Percentiles rank a stretch among this genome's conserved stretches.
phyloP scores from a whole-genome alignment of 1,284 basidiomycete genomes.

The Tilletia walkeri region DNA sequence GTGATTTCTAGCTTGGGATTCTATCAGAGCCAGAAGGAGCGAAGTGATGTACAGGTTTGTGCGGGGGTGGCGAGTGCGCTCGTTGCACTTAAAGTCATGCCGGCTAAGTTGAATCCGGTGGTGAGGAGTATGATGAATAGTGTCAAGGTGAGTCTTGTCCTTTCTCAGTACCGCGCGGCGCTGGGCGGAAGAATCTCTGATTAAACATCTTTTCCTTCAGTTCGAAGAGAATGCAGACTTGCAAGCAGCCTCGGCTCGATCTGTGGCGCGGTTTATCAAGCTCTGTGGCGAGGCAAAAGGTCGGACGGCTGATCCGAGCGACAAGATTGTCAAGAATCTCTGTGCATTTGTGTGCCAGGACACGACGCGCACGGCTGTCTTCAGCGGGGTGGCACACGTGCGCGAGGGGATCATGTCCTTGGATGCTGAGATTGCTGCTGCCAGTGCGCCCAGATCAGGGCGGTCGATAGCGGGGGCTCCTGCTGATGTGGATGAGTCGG shows the following conservation, averaged over 20 bases:
- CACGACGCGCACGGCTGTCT: constrained; percentile 81
- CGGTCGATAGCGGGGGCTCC: not conserved
- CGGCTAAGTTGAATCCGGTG: constrained; percentile 81
- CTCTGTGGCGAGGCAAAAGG: not conserved
- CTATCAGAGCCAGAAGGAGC: constrained; percentile 78
- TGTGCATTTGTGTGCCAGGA: constrained; percentile 92
- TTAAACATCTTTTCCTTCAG: constrained; percentile 25
- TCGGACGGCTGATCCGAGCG: constrained; percentile 62
- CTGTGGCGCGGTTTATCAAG: constrained; percentile 67
- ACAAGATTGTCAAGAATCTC: constrained; percentile 96
- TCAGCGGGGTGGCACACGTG: constrained; percentile 66
- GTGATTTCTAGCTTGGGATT: constrained; percentile 75
- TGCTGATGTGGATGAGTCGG: constrained; percentile 56
- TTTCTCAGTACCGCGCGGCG: not conserved
- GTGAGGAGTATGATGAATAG: constrained; percentile 98
- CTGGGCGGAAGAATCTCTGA: constrained; percentile 11
- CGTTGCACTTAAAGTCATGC: constrained; percentile 60
- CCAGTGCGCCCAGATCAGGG: not conserved
- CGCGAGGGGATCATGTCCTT: constrained; percentile 77
- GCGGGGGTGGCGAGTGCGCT: constrained; percentile 88
- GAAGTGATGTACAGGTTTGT: constrained; percentile 81
- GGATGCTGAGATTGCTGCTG: constrained; percentile 54
- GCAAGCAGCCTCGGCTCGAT: constrained; percentile 81
- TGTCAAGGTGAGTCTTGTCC: constrained; percentile 67
- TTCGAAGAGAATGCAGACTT: constrained; percentile 78